Percentiles rank a stretch among this genome's conserved stretches.
phyloP scores from a whole-genome alignment of 495 filamentous ascomycete species.

The Neurospora sp. region DNA sequence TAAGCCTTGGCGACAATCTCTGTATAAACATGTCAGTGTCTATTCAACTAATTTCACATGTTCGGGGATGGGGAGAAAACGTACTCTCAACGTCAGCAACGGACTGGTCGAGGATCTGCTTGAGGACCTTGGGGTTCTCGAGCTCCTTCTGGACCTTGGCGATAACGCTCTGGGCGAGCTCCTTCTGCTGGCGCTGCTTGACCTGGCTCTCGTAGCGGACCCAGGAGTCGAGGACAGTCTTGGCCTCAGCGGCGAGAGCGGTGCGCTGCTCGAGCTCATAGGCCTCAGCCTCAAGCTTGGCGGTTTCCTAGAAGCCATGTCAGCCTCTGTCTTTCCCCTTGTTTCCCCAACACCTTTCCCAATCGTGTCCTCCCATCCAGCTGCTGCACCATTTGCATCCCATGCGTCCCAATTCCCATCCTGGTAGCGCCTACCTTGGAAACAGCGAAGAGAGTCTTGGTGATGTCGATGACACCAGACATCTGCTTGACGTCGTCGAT shows the following conservation, averaged over 20 bases:
- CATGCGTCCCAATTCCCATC: not conserved
- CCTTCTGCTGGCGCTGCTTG: slow-evolving; percentile 94
- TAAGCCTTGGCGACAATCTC: slow-evolving; percentile 46
- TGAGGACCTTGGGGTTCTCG: slow-evolving; percentile 87
- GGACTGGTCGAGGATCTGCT: slow-evolving; percentile 93
- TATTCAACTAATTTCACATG: not conserved
- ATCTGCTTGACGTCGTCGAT: slow-evolving; percentile 91
- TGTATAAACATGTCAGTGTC: slow-evolving; percentile 21
- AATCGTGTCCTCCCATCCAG: not conserved
- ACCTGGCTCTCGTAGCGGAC: slow-evolving; percentile 97
- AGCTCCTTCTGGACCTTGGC: slow-evolving; percentile 97
- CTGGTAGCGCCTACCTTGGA: slow-evolving; percentile 62
- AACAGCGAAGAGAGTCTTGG: slow-evolving; percentile 92
- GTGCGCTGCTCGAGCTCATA: slow-evolving; percentile 96
- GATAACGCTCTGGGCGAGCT: slow-evolving; percentile 87
- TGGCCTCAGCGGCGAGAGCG: slow-evolving; percentile 80
- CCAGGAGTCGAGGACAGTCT: slow-evolving; percentile 93
- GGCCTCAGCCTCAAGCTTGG: slow-evolving; percentile 84
- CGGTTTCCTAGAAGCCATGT: slow-evolving; percentile 68
- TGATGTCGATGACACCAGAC: slow-evolving; percentile 85
- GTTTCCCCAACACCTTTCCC: not conserved
- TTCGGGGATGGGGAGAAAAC: slow-evolving; percentile 22
- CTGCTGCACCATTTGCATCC: not conserved
- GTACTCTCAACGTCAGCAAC: slow-evolving; percentile 92
- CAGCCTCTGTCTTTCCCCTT: slow-evolving; percentile 1